Base-by-base conservation (phyloP, 2,329 filamentous ascomycete species). In the Pseudocercospora macadamiae region DNA sequence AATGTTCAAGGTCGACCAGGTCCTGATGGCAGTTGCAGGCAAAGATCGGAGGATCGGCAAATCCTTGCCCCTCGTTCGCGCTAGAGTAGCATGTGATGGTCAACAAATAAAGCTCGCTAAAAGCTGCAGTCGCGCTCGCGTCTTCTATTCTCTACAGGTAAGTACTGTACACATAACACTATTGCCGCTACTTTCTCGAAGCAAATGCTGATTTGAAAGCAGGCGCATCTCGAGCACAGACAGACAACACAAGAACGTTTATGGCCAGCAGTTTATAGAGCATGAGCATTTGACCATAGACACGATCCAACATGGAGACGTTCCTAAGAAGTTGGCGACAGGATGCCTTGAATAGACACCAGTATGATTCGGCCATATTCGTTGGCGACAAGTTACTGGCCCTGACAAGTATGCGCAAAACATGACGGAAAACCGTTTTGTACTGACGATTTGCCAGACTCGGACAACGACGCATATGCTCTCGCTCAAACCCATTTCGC, bases 401-500 rank as follows among this genome's bases (percentile, higher is more conserved):
- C 58, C 81, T 99, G 71, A 97, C 93, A 34, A 91, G 93, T 97
- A 77, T 66, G 86, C 26, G 6, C 8, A 7, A 39, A 16, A 32
- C 2, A 52, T 3, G 12, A 14, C 9, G 7, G 9, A 32, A n/a
- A 10, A 8, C 10, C 5, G 1, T 30, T 8, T 16, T 28, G 8
- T 49, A 16, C 44, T 63, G 36, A 63, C 19, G 9, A 26, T 12
- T 23, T 7, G 3, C 18, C 65, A 97, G 95, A 93, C 71, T 90
- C 93, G 74, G 92, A 96, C 70, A 88, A 91, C 65, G 95, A 99
- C 74, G 93, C 93, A 37, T 96, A 96, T 73, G 97, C 92, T 89
- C 88, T 99, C 42, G 95, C 95, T n/a, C 93, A 97, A 77, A 91
- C 96, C 34, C 93, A 99, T 76, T 99, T 97, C 77, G 89, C 89